These are phyloP conservation scores for Amorphotheca resinae DNA, from an alignment of 495 filamentous ascomycete genomes.

Conservation along the genomic window DNA sequence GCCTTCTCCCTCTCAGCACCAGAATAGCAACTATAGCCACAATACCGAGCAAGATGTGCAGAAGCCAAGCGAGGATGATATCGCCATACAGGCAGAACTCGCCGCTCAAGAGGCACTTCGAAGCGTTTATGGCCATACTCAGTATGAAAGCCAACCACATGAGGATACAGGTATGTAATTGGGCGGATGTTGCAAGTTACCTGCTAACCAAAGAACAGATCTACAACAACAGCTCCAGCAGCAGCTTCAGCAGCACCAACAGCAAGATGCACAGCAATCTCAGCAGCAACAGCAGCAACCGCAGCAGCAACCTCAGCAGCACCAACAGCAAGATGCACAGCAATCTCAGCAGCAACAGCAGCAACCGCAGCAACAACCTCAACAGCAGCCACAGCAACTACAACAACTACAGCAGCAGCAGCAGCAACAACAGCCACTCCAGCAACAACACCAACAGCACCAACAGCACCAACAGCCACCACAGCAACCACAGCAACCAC, in stretches of 20 bases:
- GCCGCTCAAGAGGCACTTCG: slow-evolving; percentile 43
- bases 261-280: no score
- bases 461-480: background rate
- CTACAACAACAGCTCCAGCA: background rate
- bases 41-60: background rate
- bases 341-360: no score
- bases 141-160: slow-evolving; percentile 20
- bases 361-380: no score
- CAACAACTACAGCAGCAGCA: background rate
- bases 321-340: no score
- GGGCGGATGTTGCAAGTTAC: background rate
- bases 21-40: background rate
- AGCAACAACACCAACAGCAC: background rate
- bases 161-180: slow-evolving; percentile 14
- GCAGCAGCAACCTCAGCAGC: no score
- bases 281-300: no score
- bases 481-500: background rate
- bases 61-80: slow-evolving; percentile 23
- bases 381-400: background rate
- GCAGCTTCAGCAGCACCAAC: no score
- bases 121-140: slow-evolving; percentile 30
- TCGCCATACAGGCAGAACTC: slow-evolving; percentile 39
- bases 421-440: background rate
- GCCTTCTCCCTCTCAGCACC: background rate
- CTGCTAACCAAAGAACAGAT: background rate